A percentile compares a stretch with the other conserved stretches of the same genome.
These are phyloP conservation scores for Priceomyces castillae DNA, from an alignment of 805 yeast genomes.

Conservation along the genomic window DNA sequence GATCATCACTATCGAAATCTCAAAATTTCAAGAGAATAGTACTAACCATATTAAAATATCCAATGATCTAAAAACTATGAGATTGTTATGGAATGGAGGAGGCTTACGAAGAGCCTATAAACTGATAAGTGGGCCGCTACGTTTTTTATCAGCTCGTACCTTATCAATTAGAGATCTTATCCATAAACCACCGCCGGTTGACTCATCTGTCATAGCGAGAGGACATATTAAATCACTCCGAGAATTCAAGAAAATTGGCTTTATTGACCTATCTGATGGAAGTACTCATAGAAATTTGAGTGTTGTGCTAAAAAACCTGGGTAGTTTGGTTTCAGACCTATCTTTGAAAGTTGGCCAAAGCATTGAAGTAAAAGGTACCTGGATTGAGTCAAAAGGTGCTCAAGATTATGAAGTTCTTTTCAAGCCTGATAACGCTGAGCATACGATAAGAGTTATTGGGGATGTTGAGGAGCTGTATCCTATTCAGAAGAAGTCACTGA, in stretches of 20 bases:
- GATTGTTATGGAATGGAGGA: too few species aligned
- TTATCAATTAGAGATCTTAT: slow-evolving; percentile 28
- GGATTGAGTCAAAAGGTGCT: slow-evolving; percentile 31
- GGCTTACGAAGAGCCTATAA: too few species aligned
- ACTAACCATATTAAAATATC: too few species aligned
- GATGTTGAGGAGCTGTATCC: slow-evolving; percentile 66
- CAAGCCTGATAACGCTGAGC: slow-evolving; percentile 24
- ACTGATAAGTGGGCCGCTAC: too few species aligned
- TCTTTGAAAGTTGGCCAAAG: slow-evolving; percentile 50
- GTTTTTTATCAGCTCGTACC: background rate
- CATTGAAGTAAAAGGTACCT: slow-evolving; percentile 30
- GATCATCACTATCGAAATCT: background rate
- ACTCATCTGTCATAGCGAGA: slow-evolving; percentile 43
- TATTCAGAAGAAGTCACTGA: slow-evolving; percentile 74
- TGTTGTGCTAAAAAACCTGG: slow-evolving; percentile 39
- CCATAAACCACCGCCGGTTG: slow-evolving; percentile 30
- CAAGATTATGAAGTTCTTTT: slow-evolving; percentile 33
- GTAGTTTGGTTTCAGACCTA: slow-evolving; percentile 16
- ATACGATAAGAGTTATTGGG: slow-evolving; percentile 52
- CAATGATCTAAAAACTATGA: too few species aligned
- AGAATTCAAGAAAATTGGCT: slow-evolving; percentile 70
- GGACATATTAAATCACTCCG: slow-evolving; percentile 75
- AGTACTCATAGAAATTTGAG: slow-evolving; percentile 52
- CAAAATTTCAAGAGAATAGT: background rate
- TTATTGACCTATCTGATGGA: slow-evolving; percentile 81